Evolutionary conservation across 2,329 filamentous ascomycete species (phyloP), one percentile per base, ranked within the genome.

Genomic region (Sporothrix inflata): DNA sequence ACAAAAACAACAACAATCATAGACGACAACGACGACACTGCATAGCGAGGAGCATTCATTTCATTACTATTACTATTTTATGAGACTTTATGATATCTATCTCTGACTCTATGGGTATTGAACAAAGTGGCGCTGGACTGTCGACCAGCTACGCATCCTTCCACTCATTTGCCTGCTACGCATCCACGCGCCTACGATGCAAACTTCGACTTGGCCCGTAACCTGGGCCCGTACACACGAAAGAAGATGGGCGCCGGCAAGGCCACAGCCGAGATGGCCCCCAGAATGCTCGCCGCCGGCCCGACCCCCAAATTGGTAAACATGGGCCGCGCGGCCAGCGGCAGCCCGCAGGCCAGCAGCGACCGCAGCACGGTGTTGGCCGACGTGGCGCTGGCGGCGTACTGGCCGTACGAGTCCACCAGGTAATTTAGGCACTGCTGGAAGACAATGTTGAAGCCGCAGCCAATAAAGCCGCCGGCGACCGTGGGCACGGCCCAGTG

Each of bases 351-450:
- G 14, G 88, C 89, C 34, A 89, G 83, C 0, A 89, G 80, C 0
- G 82, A 85, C 1, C 90, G 82, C 9, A 89, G 79, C 2, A 92
- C 85, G 0, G 89, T 90, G 74, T 86, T 90, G 1, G 89, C 89
- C 0, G 90, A 90, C 7, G 91, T 86, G 1, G 89, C 90, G 3
- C 84, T 86, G 19, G 91, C 90, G 0, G 89, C 87, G 74, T 90
- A 88, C 73, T 84, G 80, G 49, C 87, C 84, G 72, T 88, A 88
- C 1, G 82, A 79, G 76, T 88, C 86, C 60, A 86, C 84, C 11
- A 89, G 80, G 71, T 88, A 88, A 73, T 85, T 85, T 72, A 86
- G 79, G 68, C 82, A 84, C 74, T 84, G 82, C 73, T 85, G 80
- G 76, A 85, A 85, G 63, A 84, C 83, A 11, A 82, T 78, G 73